Conservation (phyloP, 371 early-diverging fungal species). For the Conidiobolus incongruus region DNA sequence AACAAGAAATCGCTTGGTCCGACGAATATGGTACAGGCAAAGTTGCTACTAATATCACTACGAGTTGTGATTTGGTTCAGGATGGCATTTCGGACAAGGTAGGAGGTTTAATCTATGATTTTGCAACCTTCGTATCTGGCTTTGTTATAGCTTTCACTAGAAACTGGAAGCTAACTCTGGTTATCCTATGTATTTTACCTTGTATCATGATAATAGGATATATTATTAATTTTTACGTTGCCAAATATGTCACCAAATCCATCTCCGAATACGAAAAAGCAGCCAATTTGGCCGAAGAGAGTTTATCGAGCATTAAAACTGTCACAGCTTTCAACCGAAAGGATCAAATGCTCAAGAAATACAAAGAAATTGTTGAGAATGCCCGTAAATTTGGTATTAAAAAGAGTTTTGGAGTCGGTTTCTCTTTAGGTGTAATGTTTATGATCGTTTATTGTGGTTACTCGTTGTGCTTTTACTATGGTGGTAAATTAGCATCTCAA, state of each 20-base stretch:
- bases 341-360: constrained; percentile 33
- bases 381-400: constrained; percentile 28
- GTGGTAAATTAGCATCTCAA: constrained; percentile 16
- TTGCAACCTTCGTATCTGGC: constrained; percentile 62
- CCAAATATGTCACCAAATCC: constrained; percentile 16
- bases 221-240: constrained; percentile 43
- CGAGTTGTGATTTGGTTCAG: constrained; percentile 54
- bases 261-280: constrained; percentile 42
- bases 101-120: constrained; percentile 33
- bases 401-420: constrained; percentile 22
- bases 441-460: constrained; percentile 38
- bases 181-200: constrained; percentile 25
- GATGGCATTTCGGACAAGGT: constrained; percentile 79
- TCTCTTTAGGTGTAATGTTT: constrained; percentile 31
- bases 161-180: no score
- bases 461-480: constrained; percentile 36
- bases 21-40: constrained; percentile 48
- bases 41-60: constrained; percentile 44
- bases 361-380: constrained; percentile 21
- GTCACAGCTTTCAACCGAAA: constrained; percentile 67
- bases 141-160: constrained; percentile 66
- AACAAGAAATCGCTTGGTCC: constrained; percentile 83
- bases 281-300: constrained; percentile 53
- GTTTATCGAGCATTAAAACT: constrained; percentile 63
- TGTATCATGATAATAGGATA: constrained; percentile 13